Base-by-base conservation (phyloP, 306 rosid species). In the Astragalus glycyphyllos region DNA sequence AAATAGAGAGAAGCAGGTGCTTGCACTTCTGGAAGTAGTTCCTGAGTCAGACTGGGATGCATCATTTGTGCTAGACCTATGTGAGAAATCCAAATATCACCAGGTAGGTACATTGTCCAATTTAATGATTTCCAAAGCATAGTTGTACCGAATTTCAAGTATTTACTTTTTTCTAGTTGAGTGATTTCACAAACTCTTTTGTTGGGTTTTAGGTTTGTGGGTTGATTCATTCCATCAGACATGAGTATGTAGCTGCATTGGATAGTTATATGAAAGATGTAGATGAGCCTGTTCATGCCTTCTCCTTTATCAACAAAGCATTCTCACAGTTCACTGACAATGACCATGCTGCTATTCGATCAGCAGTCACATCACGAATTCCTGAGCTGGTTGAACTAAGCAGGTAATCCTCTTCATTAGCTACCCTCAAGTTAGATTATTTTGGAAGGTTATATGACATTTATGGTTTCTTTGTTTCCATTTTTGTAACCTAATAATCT, bases 231-330 rank as follows among this genome's bases (percentile, higher is more conserved):
- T 84, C 86, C 51, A 77, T 83, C 67, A 79, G 88, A 68, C 84
- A 76, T 42, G 88, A 89, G 76, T 77, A 89, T 83, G 77, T 91
- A 78, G 82, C 91, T 71, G 97, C 99, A 66, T 60, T 94, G 84
- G 97, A 91, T 74, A 86, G 96, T 88, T 94, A 91, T 60, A 84
- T 84, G 92, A 89, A 89, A 78, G 99, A 86, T 82, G 80, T 71
- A 53, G 85, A 86, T 60, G 97, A 91, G 82, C 97, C 99, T 44
- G 79, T 91, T 83, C 92, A 87, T 73, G 88, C 92, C 62, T 94
- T 94, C 84, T 83, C 91, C 81, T 91, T 94, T 79, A 91, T 94
- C 80, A 79, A 89, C 81, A 83, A 71, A 80, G 79, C 72, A 57
- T 79, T 94, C 71, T 51, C 82, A 70, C 86, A 77, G 83, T 77